Base-by-base conservation (phyloP, 2,329 filamentous ascomycete species). In the Colletotrichum graminicola region DNA sequence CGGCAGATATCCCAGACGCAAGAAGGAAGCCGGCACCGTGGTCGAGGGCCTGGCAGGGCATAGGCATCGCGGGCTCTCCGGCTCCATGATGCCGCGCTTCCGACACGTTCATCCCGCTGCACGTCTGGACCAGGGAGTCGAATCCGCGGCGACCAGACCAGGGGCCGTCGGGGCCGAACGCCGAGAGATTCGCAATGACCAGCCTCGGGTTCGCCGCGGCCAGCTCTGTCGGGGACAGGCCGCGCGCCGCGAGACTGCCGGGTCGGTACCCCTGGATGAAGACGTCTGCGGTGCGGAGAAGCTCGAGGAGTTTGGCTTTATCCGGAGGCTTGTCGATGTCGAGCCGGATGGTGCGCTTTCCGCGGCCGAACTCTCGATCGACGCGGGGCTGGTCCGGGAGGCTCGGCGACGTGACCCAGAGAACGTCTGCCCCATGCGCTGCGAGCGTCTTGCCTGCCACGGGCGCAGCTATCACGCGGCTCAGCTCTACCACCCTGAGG, bases 11-110 rank as follows among this genome's bases (percentile, higher is more conserved):
- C 0, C 88, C 87, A 0, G 86, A 79, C 0, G 88, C 87, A 0
- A 90, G 80, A 26, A 90, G 79, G 65, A 87, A 90, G 0, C 88
- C 88, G 0, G 82, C 82, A 0, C 82, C 86, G 71, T 90, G 87
- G 75, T 90, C 88, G 0, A 90, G 80, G 0, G 85, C 87, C 76
- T 90, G 88, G 65, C 84, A 88, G 0, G 88, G 88, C 41, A 84
- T 78, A 0, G 83, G 78, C 1, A 82, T 81, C 0, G 84, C 83
- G 0, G 78, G 66, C 57, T 84, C 82, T 0, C 80, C 81, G 0
- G 75, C 70, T 3, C 79, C 82, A 29, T 76, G 83, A 56, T 84
- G 81, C 66, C 84, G 80, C 0, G 87, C 87, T 74, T 90, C 88
- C 0, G 85, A 85, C 1, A 87, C 80, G 55, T 89, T 89, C 76